Conservation (phyloP, 257 asterid genomes). For the Scutellaria minor region DNA sequence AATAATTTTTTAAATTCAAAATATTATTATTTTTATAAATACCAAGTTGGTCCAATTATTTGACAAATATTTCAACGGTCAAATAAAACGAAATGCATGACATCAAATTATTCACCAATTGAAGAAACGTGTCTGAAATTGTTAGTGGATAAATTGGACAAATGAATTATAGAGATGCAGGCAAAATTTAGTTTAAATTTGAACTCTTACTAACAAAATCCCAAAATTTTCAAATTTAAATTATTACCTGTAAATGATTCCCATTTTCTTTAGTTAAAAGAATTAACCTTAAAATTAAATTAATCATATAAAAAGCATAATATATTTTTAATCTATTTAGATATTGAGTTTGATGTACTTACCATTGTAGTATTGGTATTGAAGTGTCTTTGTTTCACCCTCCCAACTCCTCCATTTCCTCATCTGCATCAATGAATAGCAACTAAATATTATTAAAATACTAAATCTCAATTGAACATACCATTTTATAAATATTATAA, state of each 20-base stretch:
- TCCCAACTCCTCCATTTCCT: conserved; percentile 83
- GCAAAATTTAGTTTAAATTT: neutral
- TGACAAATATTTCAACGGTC: neutral
- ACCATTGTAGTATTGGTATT: conserved; percentile 70
- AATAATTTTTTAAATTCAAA: neutral
- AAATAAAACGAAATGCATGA: neutral
- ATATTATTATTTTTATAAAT: neutral
- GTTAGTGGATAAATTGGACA: conserved; percentile 23
- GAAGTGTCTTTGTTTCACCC: conserved; percentile 66
- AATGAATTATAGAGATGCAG: neutral
- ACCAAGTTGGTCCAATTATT: neutral
- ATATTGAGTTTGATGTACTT: neutral
- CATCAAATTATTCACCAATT: neutral
- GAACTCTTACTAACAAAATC: neutral
- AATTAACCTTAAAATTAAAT: too few species aligned
- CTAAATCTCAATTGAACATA: too few species aligned
- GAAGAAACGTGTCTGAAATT: conserved; percentile 43
- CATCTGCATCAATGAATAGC: conserved; percentile 50
- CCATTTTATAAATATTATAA: too few species aligned
- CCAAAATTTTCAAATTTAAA: too few species aligned
- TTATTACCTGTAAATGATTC: too few species aligned
- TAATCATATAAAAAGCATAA: neutral
- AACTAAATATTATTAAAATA: neutral
- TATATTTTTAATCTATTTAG: too few species aligned
- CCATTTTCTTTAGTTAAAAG: neutral